Percentiles rank a stretch among this genome's conserved stretches.
Conservation (phyloP, 495 filamentous ascomycete species). For the Letharia columbiana region DNA sequence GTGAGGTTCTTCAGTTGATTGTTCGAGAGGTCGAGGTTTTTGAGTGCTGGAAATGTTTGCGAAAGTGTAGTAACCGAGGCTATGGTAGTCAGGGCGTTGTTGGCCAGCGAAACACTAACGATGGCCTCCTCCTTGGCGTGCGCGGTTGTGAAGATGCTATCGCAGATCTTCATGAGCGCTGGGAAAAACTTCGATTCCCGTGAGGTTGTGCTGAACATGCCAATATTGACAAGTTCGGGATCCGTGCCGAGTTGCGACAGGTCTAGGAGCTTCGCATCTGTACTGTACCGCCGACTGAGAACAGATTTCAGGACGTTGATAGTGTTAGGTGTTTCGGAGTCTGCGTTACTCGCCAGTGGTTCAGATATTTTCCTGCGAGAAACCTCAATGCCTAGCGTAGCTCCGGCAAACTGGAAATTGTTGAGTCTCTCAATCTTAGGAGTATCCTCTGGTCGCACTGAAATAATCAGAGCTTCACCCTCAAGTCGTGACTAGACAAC, state of each 20-base stretch:
- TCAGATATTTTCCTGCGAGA: slow-evolving; percentile 32
- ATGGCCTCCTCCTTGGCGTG: slow-evolving; percentile 64
- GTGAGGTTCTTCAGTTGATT: slow-evolving; percentile 61
- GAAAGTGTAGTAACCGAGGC: slow-evolving; percentile 61
- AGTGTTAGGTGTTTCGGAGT: slow-evolving; percentile 32
- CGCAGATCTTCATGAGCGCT: slow-evolving; percentile 74
- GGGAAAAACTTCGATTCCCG: slow-evolving; percentile 84
- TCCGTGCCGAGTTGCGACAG: slow-evolving; percentile 68
- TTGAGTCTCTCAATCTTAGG: slow-evolving; percentile 54
- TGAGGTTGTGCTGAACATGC: slow-evolving; percentile 61
- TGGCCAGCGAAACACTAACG: slow-evolving; percentile 63
- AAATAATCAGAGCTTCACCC: slow-evolving; percentile 61
- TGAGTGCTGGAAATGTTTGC: slow-evolving; percentile 66
- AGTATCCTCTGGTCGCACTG: slow-evolving; percentile 53
- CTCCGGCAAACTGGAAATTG: slow-evolving; percentile 55
- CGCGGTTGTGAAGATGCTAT: slow-evolving; percentile 55
- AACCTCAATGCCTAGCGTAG: slow-evolving; percentile 45
- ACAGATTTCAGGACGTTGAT: slow-evolving; percentile 42
- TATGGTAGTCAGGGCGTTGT: slow-evolving; percentile 66
- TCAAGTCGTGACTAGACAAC: slow-evolving; percentile 59
- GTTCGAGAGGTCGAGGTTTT: slow-evolving; percentile 74
- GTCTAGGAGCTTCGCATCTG: slow-evolving; percentile 62
- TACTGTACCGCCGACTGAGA: slow-evolving; percentile 64
- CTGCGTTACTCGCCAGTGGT: slow-evolving; percentile 29
- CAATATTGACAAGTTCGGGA: slow-evolving; percentile 54